Evolutionary conservation across 768 basidiomycete species (phyloP).

Genomic region (Sarcomyxa edulis): DNA sequence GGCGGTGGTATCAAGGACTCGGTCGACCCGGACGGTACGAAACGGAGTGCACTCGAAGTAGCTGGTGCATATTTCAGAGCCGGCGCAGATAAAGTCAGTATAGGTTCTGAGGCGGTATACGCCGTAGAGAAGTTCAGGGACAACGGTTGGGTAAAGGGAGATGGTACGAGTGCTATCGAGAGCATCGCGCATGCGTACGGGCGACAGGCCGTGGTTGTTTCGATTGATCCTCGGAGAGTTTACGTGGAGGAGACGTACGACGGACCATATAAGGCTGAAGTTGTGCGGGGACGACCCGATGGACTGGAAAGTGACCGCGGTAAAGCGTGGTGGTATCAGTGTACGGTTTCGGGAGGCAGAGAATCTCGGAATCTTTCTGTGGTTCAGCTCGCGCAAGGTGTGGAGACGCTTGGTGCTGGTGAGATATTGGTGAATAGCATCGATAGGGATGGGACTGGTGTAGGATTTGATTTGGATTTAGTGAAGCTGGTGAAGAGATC

Average conservation of each 20-base stretch:
- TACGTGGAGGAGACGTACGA: conserved; percentile 72
- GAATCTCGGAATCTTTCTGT: conserved; percentile 80
- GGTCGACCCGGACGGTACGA: conserved; percentile 91
- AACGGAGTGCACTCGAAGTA: conserved; percentile 84
- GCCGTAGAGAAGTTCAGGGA: conserved; percentile 80
- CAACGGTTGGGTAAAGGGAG: conserved; percentile 36
- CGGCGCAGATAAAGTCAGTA: conserved; percentile 97
- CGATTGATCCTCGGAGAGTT: conserved; percentile 86
- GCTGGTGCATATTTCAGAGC: conserved; percentile 95
- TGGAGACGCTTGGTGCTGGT: conserved; percentile 88
- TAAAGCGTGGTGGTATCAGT: conserved; percentile 98
- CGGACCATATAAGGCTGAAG: conserved; percentile 62
- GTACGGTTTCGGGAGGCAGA: conserved; percentile 92
- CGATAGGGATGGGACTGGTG: conserved; percentile 90
- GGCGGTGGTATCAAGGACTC: conserved; percentile 98
- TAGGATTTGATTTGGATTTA: conserved; percentile 87
- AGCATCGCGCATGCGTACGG: conserved; percentile 88
- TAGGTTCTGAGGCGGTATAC: conserved; percentile 93
- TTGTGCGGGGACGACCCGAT: conserved; percentile 44
- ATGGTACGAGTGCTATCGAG: conserved; percentile 86
- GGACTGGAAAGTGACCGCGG: conserved; percentile 52
- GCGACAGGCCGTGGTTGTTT: conserved; percentile 96
- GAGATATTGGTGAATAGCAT: conserved; percentile 96
- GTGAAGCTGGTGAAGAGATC: conserved; percentile 66
- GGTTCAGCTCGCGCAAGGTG: conserved; percentile 86